Evolutionary conservation across 371 early-diverging fungal genomes (phyloP).

Genomic region (Paramicrosporidium saccamoebae): DNA sequence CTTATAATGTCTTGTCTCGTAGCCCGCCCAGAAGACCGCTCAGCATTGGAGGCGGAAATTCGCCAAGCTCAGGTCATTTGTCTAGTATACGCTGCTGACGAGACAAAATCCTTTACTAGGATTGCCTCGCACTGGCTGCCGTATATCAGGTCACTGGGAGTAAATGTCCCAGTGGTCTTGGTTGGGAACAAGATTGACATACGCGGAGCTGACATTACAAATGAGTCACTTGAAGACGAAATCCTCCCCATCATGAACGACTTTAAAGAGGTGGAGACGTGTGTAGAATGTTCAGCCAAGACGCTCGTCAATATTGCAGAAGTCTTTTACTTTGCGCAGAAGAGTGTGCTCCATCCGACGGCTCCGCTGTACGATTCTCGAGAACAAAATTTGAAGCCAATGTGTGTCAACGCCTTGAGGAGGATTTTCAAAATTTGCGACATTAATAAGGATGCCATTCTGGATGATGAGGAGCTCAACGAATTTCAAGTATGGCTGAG

Average conservation of each 20-base stretch:
- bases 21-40: conserved; percentile 27
- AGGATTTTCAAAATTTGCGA: conserved; percentile 82
- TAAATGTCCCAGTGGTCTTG: conserved; percentile 21
- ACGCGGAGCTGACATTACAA: conserved; percentile 36
- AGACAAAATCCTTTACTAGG: conserved; percentile 39
- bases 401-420: conserved; percentile 52
- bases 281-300: conserved; percentile 87
- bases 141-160: conserved; percentile 46
- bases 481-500: conserved; percentile 41
- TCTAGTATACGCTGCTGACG: conserved; percentile 65
- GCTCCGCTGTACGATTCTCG: conserved; percentile 74
- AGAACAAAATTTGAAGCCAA: conserved; percentile 55
- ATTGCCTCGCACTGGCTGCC: conserved; percentile 68
- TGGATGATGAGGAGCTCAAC: conserved; percentile 73
- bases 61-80: conserved; percentile 81
- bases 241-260: conserved; percentile 86
- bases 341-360: conserved; percentile 83
- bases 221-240: conserved; percentile 50
- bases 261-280: conserved; percentile 72
- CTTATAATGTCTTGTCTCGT: background rate
- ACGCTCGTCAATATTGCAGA: conserved; percentile 70
- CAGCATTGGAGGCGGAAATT: conserved; percentile 53
- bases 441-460: conserved; percentile 48
- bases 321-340: conserved; percentile 94
- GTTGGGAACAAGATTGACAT: conserved; percentile 19